Base-by-base conservation (phyloP, 2,329 filamentous ascomycete species). In the Diaporthe sp. region DNA sequence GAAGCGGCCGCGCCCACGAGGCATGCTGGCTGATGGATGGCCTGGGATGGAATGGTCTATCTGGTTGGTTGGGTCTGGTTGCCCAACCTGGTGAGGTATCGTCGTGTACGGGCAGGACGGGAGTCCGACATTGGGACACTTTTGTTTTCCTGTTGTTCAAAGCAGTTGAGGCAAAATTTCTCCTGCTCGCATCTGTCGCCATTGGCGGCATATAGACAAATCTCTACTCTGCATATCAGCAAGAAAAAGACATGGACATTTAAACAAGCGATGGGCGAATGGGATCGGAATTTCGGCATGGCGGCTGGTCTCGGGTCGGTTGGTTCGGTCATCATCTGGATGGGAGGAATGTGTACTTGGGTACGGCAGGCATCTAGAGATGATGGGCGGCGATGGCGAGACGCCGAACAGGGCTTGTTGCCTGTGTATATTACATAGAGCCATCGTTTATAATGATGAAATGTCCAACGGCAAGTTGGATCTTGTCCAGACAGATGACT, bases 151-250 rank as follows among this genome's bases (percentile, higher is more conserved):
- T 80, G 76, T 78, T 47, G 25, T 55, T 35, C 19, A 8, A 69
- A 40, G 74, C 74, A 74, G 72, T 71, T 25, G 72, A 76, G 69
- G 72, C 60, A 67, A 64, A 19, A 67, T 74, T 72, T 57, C n/a
- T 76, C 74, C 67, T 71, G 72, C 72, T 76, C 25, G 61, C 54
- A 47, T 57, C 57, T 66, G 25, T 54, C 50, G 57, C 28, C 40
- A 52, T 25, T 22, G 38, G 64, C 45, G 42, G 45, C 78, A 79
- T 77, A 85, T 87, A 87, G 85, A 87, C 82, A 84, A 82, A 86
- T 86, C 87, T 87, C 87, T 85, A 86, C 87, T 88, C 85, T 83
- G 82, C 82, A 85, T 83, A 81, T 71, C 77, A 80, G 79, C 57
- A 61, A 64, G 78, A 76, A 75, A 76, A 72, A 61, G 30, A 74